These are phyloP conservation scores for Cordia subcordata DNA, from an alignment of 257 asterid species.

Conservation along the genomic window DNA sequence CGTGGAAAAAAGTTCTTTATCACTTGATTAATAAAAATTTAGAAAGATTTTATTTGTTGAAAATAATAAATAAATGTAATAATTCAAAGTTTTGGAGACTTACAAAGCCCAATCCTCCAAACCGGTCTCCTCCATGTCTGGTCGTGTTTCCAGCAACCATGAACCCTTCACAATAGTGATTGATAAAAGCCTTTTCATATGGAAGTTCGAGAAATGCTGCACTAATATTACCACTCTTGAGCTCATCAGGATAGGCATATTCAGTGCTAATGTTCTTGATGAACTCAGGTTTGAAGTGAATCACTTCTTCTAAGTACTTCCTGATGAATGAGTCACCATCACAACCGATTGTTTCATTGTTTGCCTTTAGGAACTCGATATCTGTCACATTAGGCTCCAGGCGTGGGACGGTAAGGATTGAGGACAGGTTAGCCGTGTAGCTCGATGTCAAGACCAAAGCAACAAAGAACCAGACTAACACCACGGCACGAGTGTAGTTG, in stretches of 20 bases:
- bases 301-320: conserved; percentile 18
- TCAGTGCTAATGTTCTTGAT: conserved; percentile 13
- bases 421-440: conserved; percentile 28
- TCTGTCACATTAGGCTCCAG: conserved; percentile 24
- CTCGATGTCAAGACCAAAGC: conserved; percentile 26
- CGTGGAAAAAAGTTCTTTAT: too few relatives aligned
- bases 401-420: conserved; percentile 25
- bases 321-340: conserved; percentile 30
- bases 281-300: conserved; percentile 12
- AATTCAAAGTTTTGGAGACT: neutral
- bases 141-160: conserved; percentile 20
- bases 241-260: conserved; percentile 11
- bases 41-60: too few relatives aligned
- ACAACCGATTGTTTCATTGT: conserved; percentile 30
- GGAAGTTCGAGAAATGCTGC: conserved; percentile 38
- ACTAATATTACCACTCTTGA: conserved; percentile 18
- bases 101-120: conserved; percentile 13
- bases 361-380: conserved; percentile 16
- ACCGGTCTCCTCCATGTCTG: conserved; percentile 29
- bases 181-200: conserved; percentile 26
- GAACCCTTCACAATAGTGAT: conserved; percentile 20
- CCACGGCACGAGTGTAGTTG: conserved; percentile 22
- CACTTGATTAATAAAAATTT: neutral
- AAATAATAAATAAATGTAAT: too few relatives aligned
- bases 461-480: conserved; percentile 28